These are phyloP conservation scores for Coriaria nepalensis DNA, from an alignment of 306 rosid genomes.

Conservation along the genomic window DNA sequence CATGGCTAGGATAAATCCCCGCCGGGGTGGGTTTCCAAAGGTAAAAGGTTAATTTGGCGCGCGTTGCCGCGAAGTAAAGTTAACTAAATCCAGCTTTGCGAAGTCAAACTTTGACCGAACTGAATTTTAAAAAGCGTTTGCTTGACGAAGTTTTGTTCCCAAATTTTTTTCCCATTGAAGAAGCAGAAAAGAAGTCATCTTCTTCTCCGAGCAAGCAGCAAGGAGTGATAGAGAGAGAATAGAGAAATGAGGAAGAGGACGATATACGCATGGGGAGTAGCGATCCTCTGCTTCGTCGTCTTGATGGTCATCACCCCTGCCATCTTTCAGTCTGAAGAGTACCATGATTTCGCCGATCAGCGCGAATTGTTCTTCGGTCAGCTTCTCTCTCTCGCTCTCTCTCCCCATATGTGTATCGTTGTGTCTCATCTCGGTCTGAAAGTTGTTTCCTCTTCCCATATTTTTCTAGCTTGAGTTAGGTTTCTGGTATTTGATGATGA, in stretches of 20 bases:
- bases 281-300: constrained; percentile 44
- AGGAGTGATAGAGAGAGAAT: neutral
- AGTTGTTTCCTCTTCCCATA: constrained; percentile 1
- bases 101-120: too few relatives aligned
- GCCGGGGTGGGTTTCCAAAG: too few relatives aligned
- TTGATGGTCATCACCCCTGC: constrained; percentile 68
- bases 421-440: neutral
- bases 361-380: constrained; percentile 54
- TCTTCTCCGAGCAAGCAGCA: too few relatives aligned
- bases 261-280: constrained; percentile 36
- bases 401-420: neutral
- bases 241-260: constrained; percentile 36
- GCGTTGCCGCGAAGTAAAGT: too few relatives aligned
- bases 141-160: too few relatives aligned
- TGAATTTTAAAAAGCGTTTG: too few relatives aligned
- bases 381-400: constrained; percentile 3
- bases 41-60: too few relatives aligned
- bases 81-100: too few relatives aligned
- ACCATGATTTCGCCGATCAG: constrained; percentile 78
- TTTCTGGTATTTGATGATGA: too few relatives aligned
- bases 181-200: too few relatives aligned
- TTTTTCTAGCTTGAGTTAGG: neutral
- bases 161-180: too few relatives aligned
- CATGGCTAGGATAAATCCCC: too few relatives aligned
- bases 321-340: constrained; percentile 67